These are phyloP conservation scores for Diaporthe longicolla DNA, from an alignment of 2,329 filamentous ascomycete genomes.

Conservation along the genomic window DNA sequence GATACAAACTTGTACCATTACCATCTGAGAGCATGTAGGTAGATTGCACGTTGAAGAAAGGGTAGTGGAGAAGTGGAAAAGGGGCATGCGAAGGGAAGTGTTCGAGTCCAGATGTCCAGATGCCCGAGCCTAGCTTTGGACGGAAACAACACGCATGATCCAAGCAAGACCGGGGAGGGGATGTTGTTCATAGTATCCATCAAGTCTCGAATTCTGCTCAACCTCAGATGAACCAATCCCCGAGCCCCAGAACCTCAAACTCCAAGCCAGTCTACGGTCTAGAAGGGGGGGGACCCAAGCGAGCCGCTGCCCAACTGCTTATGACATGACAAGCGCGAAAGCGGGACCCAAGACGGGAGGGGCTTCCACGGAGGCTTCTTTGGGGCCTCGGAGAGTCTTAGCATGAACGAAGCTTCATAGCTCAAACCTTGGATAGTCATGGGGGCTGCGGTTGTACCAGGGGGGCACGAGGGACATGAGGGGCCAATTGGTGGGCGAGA, in stretches of 20 bases:
- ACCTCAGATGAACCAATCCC: conserved; percentile 31
- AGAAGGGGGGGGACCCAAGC: conserved; percentile 3
- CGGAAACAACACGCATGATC: conserved; percentile 15
- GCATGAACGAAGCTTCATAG: conserved; percentile 34
- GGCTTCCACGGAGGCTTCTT: conserved; percentile 9
- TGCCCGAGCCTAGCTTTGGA: not conserved
- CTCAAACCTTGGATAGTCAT: conserved; percentile 22
- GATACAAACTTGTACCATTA: conserved; percentile 14
- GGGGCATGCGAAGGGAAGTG: not conserved
- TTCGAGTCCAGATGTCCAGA: conserved; percentile 6
- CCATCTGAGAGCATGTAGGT: not conserved
- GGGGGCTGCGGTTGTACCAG: conserved; percentile 10
- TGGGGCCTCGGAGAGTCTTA: conserved; percentile 6
- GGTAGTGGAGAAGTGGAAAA: not conserved
- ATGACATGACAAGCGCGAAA: not conserved
- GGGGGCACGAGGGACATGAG: not conserved
- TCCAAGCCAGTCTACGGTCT: not conserved
- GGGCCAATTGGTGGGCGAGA: conserved; percentile 20
- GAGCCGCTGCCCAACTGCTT: not conserved
- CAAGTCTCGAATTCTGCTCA: not conserved
- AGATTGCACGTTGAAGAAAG: not conserved
- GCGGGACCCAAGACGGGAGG: conserved; percentile 26
- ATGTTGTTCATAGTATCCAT: not conserved
- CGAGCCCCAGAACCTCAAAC: not conserved
- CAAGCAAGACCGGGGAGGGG: conserved; percentile 1